phyloP scores from a whole-genome alignment of 352 stramenopile species.

The Phytophthora macrochlamydospora region DNA sequence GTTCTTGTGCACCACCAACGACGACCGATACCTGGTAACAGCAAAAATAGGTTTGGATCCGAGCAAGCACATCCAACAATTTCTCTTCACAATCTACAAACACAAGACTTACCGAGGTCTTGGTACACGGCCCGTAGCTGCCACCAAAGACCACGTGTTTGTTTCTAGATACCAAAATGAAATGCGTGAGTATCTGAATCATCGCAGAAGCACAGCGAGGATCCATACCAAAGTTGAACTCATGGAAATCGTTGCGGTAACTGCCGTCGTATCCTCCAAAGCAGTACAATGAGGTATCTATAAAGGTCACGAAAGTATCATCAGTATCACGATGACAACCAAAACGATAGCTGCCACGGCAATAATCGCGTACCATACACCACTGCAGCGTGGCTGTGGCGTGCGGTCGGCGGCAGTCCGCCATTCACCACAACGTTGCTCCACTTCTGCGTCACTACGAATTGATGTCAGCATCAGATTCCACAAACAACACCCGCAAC shows the following conservation, averaged over 20 bases:
- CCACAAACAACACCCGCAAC: background rate
- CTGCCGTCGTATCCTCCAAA: conserved; percentile 96
- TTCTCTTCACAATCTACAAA: background rate
- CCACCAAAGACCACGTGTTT: conserved; percentile 88
- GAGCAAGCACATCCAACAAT: background rate
- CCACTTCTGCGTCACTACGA: conserved; percentile 81
- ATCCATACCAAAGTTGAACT: conserved; percentile 92
- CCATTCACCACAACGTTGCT: conserved; percentile 71
- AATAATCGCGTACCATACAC: conserved; percentile 61
- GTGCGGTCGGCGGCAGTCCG: conserved; percentile 89
- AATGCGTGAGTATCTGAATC: conserved; percentile 4
- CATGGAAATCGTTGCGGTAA: conserved; percentile 96
- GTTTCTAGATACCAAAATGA: conserved; percentile 44
- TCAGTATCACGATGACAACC: background rate
- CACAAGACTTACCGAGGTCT: conserved; percentile 55
- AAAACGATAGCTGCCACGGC: no score
- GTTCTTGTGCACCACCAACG: conserved; percentile 91
- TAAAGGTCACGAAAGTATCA: background rate
- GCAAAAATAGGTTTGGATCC: background rate
- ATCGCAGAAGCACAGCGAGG: background rate
- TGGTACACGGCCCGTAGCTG: conserved; percentile 69
- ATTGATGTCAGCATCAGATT: conserved; percentile 9
- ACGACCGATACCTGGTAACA: conserved; percentile 82
- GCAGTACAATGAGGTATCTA: conserved; percentile 87
- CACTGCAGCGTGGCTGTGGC: conserved; percentile 96